Evolutionary conservation across 768 basidiomycete species (phyloP).

Genomic region (Leucogyrophana mollusca): DNA sequence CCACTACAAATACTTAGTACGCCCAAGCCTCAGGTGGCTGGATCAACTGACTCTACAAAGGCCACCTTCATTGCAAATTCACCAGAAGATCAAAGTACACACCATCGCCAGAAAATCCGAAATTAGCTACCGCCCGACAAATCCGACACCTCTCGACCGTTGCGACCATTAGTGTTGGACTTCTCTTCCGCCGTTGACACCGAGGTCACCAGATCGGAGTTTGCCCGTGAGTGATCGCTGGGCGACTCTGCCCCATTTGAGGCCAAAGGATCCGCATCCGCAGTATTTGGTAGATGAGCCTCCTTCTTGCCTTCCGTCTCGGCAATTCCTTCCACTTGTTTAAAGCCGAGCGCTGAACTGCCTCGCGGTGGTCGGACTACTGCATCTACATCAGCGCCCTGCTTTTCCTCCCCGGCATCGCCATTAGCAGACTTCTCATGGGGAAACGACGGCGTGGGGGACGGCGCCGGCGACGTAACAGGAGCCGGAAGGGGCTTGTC

Average conservation of each 20-base stretch:
- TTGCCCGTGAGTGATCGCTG: constrained; percentile 12
- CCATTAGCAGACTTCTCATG: constrained; percentile 10
- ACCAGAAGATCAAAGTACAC: too few relatives aligned
- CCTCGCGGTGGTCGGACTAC: constrained; percentile 20
- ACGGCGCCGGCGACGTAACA: constrained; percentile 21
- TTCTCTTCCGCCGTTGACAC: constrained; percentile 57
- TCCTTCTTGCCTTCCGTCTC: too few relatives aligned
- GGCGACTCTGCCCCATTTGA: not conserved
- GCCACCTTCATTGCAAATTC: too few relatives aligned
- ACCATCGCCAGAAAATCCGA: too few relatives aligned
- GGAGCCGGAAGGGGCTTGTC: constrained; percentile 29
- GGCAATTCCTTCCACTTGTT: constrained; percentile 5
- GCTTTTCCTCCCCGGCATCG: constrained; percentile 8
- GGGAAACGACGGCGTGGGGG: constrained; percentile 10
- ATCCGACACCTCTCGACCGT: not conserved
- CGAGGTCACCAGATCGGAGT: constrained; percentile 33
- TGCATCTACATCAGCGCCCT: constrained; percentile 13
- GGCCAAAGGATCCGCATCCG: too few relatives aligned
- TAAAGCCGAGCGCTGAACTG: constrained; percentile 15
- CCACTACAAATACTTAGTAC: too few relatives aligned
- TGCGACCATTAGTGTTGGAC: constrained; percentile 17
- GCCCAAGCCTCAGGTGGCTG: too few relatives aligned
- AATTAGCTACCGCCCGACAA: constrained; percentile 1
- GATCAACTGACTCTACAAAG: too few relatives aligned
- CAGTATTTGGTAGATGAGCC: too few relatives aligned